These are phyloP conservation scores for Stagonosporopsis chrysanthemi DNA, from an alignment of 2,329 filamentous ascomycete species.

Conservation along the genomic window DNA sequence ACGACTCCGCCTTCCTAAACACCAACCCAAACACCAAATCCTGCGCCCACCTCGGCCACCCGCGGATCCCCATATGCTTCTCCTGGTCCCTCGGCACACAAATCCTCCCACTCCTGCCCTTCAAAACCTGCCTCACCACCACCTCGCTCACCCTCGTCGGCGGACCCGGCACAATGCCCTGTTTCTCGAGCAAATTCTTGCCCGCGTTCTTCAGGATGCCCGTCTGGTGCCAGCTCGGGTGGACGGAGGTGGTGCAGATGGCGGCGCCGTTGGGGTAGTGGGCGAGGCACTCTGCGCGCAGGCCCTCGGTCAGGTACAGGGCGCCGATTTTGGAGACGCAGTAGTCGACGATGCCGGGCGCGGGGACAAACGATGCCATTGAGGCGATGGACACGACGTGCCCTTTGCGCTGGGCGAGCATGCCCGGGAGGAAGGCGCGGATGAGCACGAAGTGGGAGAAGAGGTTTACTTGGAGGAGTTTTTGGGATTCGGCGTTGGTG, in stretches of 20 bases:
- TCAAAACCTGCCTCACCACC: conserved; percentile 37
- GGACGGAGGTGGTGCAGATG: conserved; percentile 41
- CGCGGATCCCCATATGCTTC: conserved; percentile 20
- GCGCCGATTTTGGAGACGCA: conserved; percentile 38
- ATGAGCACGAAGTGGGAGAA: conserved; percentile 39
- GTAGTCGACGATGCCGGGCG: conserved; percentile 38
- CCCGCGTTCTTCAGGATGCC: conserved; percentile 32
- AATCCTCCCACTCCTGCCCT: conserved; percentile 32
- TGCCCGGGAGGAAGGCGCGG: conserved; percentile 41
- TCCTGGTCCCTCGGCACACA: conserved; percentile 30
- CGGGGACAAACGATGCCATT: conserved; percentile 39
- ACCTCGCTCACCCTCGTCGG: conserved; percentile 31
- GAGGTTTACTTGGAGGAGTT: conserved; percentile 42
- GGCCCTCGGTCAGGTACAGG: conserved; percentile 41
- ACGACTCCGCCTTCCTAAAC: conserved; percentile 3
- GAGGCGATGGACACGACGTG: conserved; percentile 42
- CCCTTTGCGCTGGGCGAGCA: conserved; percentile 39
- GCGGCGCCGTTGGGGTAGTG: conserved; percentile 33
- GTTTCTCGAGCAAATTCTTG: conserved; percentile 21
- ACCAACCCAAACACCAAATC: conserved; percentile 30
- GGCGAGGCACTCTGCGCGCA: conserved; percentile 36
- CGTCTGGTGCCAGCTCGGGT: conserved; percentile 39
- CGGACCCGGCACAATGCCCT: conserved; percentile 26
- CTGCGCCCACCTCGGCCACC: conserved; percentile 37
- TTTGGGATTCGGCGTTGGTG: conserved; percentile 35